phyloP scores from a whole-genome alignment of 2,329 filamentous ascomycete species.

The Mycocentrospora acerina region DNA sequence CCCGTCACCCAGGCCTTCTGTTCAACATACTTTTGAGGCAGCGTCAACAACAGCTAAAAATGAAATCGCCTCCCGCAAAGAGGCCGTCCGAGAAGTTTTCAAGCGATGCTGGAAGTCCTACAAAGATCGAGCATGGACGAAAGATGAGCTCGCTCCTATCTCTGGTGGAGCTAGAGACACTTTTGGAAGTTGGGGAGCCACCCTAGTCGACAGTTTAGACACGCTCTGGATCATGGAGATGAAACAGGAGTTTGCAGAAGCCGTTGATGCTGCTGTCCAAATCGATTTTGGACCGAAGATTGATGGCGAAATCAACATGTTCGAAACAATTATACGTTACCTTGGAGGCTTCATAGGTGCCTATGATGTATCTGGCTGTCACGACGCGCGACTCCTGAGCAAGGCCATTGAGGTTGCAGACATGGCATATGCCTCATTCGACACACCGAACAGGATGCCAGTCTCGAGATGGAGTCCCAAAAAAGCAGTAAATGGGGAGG shows the following conservation, averaged over 20 bases:
- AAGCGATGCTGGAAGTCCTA: constrained; percentile 51
- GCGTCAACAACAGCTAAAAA: constrained; percentile 1
- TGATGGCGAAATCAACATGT: constrained; percentile 47
- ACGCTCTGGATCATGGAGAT: constrained; percentile 51
- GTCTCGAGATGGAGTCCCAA: constrained; percentile 48
- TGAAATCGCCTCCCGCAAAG: constrained; percentile 44
- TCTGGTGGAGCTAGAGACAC: constrained; percentile 40
- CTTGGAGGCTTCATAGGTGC: constrained; percentile 82
- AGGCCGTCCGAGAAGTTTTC: constrained; percentile 37
- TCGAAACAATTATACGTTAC: constrained; percentile 68
- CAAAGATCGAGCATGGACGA: constrained; percentile 50
- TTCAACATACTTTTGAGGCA: constrained; percentile 8
- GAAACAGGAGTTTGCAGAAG: constrained; percentile 48
- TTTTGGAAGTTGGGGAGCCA: constrained; percentile 51
- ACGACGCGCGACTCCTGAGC: constrained; percentile 67
- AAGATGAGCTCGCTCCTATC: constrained; percentile 50
- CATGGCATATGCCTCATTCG: constrained; percentile 77
- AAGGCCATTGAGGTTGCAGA: constrained; percentile 80
- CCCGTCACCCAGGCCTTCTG: constrained; percentile 2
- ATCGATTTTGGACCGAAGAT: constrained; percentile 45
- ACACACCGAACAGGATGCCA: constrained; percentile 93
- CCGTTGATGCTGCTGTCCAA: constrained; percentile 43
- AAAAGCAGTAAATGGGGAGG: constrained; percentile 34
- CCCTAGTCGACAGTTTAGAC: constrained; percentile 48
- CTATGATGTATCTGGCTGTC: constrained; percentile 74